Evolutionary conservation across 805 yeast genomes (phyloP).

Genomic region (Candida gorgasii): DNA sequence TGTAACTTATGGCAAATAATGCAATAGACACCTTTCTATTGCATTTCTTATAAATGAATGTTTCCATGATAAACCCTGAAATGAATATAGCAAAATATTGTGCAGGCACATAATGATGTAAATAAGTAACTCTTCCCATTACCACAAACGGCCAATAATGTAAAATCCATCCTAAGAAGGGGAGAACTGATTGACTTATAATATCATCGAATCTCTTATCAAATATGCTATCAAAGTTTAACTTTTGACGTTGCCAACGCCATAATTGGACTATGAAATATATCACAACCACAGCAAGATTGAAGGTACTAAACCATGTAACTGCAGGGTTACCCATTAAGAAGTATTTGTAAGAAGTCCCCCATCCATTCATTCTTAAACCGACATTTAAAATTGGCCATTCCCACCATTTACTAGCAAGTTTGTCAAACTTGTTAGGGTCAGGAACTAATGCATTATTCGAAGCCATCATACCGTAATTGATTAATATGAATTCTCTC

Average conservation of each 20-base stretch:
- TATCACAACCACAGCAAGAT: constrained; percentile 23
- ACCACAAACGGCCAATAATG: constrained; percentile 42
- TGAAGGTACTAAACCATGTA: constrained; percentile 54
- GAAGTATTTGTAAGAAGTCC: constrained; percentile 59
- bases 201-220: constrained; percentile 29
- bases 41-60: constrained; percentile 18
- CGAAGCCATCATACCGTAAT: constrained; percentile 86
- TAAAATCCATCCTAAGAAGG: constrained; percentile 40
- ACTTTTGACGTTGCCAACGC: constrained; percentile 36
- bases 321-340: constrained; percentile 77
- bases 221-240: constrained; percentile 20
- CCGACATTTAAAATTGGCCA: constrained; percentile 85
- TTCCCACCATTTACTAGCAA: constrained; percentile 80
- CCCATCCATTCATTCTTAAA: constrained; percentile 76
- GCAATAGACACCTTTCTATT: constrained; percentile 16
- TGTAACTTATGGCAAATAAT: constrained; percentile 49
- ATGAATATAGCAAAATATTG: constrained; percentile 69
- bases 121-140: constrained; percentile 46
- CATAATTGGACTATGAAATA: constrained; percentile 20
- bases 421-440: constrained; percentile 66
- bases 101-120: constrained; percentile 48
- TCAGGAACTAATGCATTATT: constrained; percentile 81
- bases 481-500: constrained; percentile 72
- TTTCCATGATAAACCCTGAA: constrained; percentile 59
- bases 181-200: constrained; percentile 33